Conservation (phyloP, 805 yeast species). For the Ogataea paradorogensis region DNA sequence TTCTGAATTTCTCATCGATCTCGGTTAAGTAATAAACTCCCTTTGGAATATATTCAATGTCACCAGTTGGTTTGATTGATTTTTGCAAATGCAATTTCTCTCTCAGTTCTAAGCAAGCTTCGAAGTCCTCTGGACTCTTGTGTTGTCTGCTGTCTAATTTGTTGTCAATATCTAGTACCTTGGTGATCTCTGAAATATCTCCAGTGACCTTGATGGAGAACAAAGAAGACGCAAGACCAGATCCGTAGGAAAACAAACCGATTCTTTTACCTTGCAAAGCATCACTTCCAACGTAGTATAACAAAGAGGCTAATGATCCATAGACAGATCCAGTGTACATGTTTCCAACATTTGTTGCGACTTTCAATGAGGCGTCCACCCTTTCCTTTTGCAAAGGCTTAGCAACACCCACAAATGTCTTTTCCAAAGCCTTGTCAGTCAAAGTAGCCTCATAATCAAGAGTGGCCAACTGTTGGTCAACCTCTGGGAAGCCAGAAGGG, state of each 20-base stretch:
- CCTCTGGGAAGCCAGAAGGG: constrained; percentile 57
- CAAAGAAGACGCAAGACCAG: constrained; percentile 93
- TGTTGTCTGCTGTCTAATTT: constrained; percentile 63
- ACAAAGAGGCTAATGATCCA: constrained; percentile 79
- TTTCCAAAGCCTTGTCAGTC: constrained; percentile 78
- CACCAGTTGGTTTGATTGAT: constrained; percentile 74
- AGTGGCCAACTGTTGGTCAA: constrained; percentile 49
- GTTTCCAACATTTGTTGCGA: constrained; percentile 97
- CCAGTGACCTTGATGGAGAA: constrained; percentile 78
- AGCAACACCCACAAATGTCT: constrained; percentile 74
- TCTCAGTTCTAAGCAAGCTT: constrained; percentile 77
- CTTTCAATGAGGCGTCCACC: constrained; percentile 75
- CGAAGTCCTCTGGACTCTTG: constrained; percentile 76
- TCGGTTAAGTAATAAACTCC: constrained; percentile 84
- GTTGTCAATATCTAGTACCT: constrained; percentile 62
- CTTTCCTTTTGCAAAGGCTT: constrained; percentile 65
- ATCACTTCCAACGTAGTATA: constrained; percentile 72
- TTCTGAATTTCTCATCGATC: constrained; percentile 85
- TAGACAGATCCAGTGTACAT: constrained; percentile 95
- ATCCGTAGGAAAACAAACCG: constrained; percentile 95
- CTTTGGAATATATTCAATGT: constrained; percentile 61
- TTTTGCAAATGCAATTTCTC: constrained; percentile 87
- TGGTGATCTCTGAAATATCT: constrained; percentile 67
- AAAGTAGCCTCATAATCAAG: constrained; percentile 74
- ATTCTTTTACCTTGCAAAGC: constrained; percentile 78